Base-by-base conservation (phyloP, 1,139 yeast species). In the Komagataea norvegica region DNA sequence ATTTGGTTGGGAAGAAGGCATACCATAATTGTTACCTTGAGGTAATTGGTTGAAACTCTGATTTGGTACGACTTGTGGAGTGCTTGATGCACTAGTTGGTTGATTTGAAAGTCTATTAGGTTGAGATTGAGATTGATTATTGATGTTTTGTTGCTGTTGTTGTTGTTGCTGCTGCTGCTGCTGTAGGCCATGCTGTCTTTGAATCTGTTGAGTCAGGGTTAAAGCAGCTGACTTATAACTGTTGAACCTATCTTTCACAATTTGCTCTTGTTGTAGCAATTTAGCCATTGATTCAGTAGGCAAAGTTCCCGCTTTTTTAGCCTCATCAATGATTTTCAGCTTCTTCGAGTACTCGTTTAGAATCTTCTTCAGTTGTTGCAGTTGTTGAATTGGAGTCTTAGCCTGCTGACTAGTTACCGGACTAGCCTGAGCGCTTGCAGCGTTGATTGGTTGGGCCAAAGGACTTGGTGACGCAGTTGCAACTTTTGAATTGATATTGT, bases 301-400 rank as follows among this genome's bases (percentile, higher is more conserved):
- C 3, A 64, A 38, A 18, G 49, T 52, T 8, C 65, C 61, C 37
- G 59, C 53, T 20, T 46, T 55, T 36, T 62, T 64, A 28, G 62
- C 62, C n/a, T 57, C 57, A 29, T 64, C 66, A 27, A 67, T 56
- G 3, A 57, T 54, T 29, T 59, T 51, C 44, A 64, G 38, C 29
- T 68, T 73, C 26, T 68, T 62, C 35, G 69, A 70, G 40, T 72
- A 66, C 35, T 69, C 75, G 11, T 65, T 68, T 6, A 60, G 59
- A 33, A 57, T 43, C 15, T 47, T 45, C 37, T 52, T 50, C 19
- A 62, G 45, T 22, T 59, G 60, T 31, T 59, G 65, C 37, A 59
- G 54, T 34, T 61, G 61, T 29, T 59, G 57, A 10, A 55, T 35
- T 14, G 51, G 52, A 7, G 33, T 44, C 15, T 32, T 43, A 7